Conservation (phyloP, 2,329 filamentous ascomycete species). For the Cryoendolithus antarcticus region DNA sequence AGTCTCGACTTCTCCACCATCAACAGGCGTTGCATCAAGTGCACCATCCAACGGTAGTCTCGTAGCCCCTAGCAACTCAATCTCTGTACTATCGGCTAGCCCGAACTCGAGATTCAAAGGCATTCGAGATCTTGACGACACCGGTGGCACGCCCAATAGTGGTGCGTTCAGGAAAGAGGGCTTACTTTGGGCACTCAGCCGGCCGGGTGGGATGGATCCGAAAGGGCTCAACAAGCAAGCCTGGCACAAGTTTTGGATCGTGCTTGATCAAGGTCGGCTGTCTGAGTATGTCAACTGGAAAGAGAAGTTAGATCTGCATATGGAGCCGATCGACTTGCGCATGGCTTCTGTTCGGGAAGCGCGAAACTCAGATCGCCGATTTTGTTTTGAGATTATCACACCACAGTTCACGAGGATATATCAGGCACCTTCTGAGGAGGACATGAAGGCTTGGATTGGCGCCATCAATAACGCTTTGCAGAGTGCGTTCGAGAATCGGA, state of each 20-base stretch:
- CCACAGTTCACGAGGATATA: constrained; percentile 93
- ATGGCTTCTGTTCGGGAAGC: constrained; percentile 96
- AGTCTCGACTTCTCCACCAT: constrained; percentile 21
- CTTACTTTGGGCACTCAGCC: constrained; percentile 83
- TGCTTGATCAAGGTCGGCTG: constrained; percentile 91
- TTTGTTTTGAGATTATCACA: constrained; percentile 97
- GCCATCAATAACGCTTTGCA: constrained; percentile 96
- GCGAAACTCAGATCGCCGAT: constrained; percentile 82
- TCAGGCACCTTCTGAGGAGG: constrained; percentile 93
- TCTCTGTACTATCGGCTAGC: constrained; percentile 10
- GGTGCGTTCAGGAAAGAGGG: constrained; percentile 79
- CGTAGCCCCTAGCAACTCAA: constrained; percentile 9
- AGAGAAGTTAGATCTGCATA: constrained; percentile 88
- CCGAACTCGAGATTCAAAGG: constrained; percentile 63
- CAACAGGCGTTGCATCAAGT: constrained; percentile 12
- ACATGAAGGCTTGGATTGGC: constrained; percentile 93
- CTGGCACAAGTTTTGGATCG: constrained; percentile 99
- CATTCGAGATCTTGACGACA: constrained; percentile 79
- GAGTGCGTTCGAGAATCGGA: constrained; percentile 74
- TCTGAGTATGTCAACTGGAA: constrained; percentile 99
- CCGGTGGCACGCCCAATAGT: constrained; percentile 38
- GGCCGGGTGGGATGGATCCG: constrained; percentile 85
- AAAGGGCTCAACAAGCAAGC: constrained; percentile 92
- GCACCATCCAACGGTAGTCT: constrained; percentile 13
- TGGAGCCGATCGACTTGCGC: constrained; percentile 92